Evolutionary conservation across 257 asterid genomes (phyloP).

Genomic region (Rauvolfia tetraphylla): DNA sequence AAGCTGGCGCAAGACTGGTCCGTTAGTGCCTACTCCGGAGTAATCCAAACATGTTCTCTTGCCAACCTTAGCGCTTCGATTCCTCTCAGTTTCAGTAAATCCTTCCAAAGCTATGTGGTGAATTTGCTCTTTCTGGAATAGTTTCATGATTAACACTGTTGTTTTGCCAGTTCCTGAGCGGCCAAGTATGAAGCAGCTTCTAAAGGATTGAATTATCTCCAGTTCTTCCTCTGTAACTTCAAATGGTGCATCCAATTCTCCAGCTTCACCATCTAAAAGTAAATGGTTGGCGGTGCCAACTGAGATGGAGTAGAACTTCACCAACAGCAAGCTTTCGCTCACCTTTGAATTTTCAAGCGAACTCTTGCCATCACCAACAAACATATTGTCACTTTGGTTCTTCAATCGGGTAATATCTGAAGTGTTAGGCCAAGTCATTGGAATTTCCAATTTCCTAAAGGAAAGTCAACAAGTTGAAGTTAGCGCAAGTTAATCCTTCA

Average conservation of each 20-base stretch:
- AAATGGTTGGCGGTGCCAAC: conserved; percentile 42
- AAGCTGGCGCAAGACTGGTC: conserved; percentile 38
- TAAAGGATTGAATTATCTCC: conserved; percentile 39
- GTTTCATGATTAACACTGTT: conserved; percentile 51
- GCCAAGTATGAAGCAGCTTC: conserved; percentile 59
- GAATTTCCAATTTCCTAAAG: conserved; percentile 48
- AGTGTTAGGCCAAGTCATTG: conserved; percentile 43
- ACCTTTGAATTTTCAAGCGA: conserved; percentile 34
- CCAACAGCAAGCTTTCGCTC: conserved; percentile 54
- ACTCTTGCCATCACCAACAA: conserved; percentile 18
- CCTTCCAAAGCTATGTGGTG: conserved; percentile 35
- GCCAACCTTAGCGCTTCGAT: neutral
- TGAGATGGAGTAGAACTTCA: conserved; percentile 63
- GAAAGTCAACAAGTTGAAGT: conserved; percentile 15
- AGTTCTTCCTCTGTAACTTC: conserved; percentile 64
- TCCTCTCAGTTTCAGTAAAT: conserved; percentile 7
- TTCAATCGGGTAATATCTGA: conserved; percentile 36
- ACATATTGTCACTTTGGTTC: conserved; percentile 9
- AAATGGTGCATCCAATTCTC: conserved; percentile 53
- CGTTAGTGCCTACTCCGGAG: conserved; percentile 4
- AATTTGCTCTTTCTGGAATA: conserved; percentile 44
- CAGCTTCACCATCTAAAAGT: conserved; percentile 39
- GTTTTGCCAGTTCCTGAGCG: conserved; percentile 75
- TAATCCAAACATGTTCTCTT: conserved; percentile 2
- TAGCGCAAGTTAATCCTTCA: neutral